phyloP scores from a whole-genome alignment of 139 green algal genomes.

The Nannochloris sp. region DNA sequence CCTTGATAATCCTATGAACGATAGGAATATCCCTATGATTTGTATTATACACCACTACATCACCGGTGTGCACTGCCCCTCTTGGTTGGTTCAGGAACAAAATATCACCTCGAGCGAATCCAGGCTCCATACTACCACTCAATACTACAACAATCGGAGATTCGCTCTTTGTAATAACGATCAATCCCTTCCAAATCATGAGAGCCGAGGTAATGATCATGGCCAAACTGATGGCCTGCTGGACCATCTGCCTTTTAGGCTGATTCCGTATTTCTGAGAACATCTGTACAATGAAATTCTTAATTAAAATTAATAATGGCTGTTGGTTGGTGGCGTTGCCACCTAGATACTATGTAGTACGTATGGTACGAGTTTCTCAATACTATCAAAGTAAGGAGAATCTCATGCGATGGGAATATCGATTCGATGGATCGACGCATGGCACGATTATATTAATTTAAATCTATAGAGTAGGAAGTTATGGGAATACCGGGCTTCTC shows the following conservation, averaged over 20 bases:
- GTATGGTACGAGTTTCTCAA: too few relatives aligned
- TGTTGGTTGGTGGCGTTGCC: too few relatives aligned
- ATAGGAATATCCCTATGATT: constrained; percentile 92
- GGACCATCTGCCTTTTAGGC: constrained; percentile 49
- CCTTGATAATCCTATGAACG: constrained; percentile 88
- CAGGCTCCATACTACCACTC: constrained; percentile 96
- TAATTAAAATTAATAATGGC: not conserved
- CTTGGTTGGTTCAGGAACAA: constrained; percentile 87
- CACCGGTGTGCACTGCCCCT: constrained; percentile 20
- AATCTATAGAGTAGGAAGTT: not conserved
- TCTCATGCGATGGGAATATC: too few relatives aligned
- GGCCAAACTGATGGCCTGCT: constrained; percentile 64
- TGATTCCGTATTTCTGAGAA: constrained; percentile 13
- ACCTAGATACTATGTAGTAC: too few relatives aligned
- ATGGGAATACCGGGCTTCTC: constrained; percentile 71
- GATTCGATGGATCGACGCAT: too few relatives aligned
- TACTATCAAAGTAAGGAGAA: too few relatives aligned
- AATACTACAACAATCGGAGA: constrained; percentile 96
- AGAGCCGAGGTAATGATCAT: constrained; percentile 92
- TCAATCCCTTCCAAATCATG: constrained; percentile 96
- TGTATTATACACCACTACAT: constrained; percentile 94
- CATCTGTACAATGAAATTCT: constrained; percentile 3
- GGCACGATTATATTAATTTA: too few relatives aligned
- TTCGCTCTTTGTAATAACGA: constrained; percentile 87
- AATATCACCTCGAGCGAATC: constrained; percentile 93